Evolutionary conservation across 1,139 yeast genomes (phyloP), one percentile per base, ranked within the genome.

Genomic region (Yamadazyma spencermartinsiae): DNA sequence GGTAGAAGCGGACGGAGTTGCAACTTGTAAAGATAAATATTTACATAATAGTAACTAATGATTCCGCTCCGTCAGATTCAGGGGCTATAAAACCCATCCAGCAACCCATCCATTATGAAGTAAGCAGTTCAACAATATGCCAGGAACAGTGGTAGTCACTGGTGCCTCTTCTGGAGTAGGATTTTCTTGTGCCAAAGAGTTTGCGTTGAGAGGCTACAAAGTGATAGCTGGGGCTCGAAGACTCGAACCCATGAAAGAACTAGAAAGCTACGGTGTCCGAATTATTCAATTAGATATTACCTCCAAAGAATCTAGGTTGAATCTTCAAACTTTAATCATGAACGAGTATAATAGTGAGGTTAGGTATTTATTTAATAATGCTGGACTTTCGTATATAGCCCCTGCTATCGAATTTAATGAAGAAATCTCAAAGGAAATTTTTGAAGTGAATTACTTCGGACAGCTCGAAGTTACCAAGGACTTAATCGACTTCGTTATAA

Each of bases 141-240:
- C 7, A 16, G 31, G 17, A 27, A 27, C 31, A 10, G 88, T 80
- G 2, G 61, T 83, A 31, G 74, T 86, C 26, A 86, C 94, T 1
- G 95, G 95, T 7, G 86, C 87, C 12, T 82, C 90, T 0, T 82
- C 89, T 0, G 95, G 94, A 9, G 86, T 86, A 38, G 95, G 94
- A 3, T 76, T 65, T 53, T 78, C 80, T 12, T 63, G 82, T 10
- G 79, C 89, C 19, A 68, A 73, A 41, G 88, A 83, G 51, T 67
- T 85, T 43, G 81, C 86, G 11, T 58, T 62, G 17, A 62, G 79
- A 41, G 88, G 88, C 2, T 81, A 73, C 60, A 68, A 65, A 39
- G 90, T 86, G 1, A 58, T 58, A 41, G 64, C 61, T 17, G 82
- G 86, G 35, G 90, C 95, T 1, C 71, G 95, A 53, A 70, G 88